phyloP scores from a whole-genome alignment of 805 yeast genomes.

The Phaffomyces antillensis region DNA sequence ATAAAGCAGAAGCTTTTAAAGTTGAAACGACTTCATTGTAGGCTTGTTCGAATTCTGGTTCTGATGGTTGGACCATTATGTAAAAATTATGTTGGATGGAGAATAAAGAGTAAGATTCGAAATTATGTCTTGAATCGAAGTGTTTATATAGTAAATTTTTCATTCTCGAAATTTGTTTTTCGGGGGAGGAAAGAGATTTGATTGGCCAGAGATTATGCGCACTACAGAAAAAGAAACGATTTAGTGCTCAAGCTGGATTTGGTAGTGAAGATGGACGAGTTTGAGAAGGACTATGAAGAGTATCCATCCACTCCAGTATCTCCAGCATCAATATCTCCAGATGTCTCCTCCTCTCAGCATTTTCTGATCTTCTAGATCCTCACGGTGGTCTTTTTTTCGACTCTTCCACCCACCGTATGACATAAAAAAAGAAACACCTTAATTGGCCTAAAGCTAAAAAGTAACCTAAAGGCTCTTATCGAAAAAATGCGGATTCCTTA shows the following conservation, averaged over 20 bases:
- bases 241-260: not conserved
- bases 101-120: too few relatives aligned
- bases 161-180: not conserved
- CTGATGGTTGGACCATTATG: constrained; percentile 74
- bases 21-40: constrained; percentile 88
- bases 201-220: constrained; percentile 18
- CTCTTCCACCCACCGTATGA: not conserved
- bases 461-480: too few relatives aligned
- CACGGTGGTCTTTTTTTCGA: too few relatives aligned
- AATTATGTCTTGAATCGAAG: too few relatives aligned
- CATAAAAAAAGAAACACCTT: not conserved
- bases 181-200: constrained; percentile 1
- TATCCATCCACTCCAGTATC: too few relatives aligned
- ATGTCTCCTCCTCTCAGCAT: too few relatives aligned
- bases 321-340: too few relatives aligned
- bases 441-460: not conserved
- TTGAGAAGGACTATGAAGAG: too few relatives aligned
- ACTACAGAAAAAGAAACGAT: not conserved
- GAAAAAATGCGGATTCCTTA: too few relatives aligned
- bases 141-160: not conserved
- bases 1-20: constrained; percentile 84
- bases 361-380: too few relatives aligned
- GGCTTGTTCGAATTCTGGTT: constrained; percentile 99
- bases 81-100: constrained; percentile 1
- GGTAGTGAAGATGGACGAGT: too few relatives aligned